Evolutionary conservation across 805 yeast genomes (phyloP).

Genomic region (Metschnikowia cubensis): DNA sequence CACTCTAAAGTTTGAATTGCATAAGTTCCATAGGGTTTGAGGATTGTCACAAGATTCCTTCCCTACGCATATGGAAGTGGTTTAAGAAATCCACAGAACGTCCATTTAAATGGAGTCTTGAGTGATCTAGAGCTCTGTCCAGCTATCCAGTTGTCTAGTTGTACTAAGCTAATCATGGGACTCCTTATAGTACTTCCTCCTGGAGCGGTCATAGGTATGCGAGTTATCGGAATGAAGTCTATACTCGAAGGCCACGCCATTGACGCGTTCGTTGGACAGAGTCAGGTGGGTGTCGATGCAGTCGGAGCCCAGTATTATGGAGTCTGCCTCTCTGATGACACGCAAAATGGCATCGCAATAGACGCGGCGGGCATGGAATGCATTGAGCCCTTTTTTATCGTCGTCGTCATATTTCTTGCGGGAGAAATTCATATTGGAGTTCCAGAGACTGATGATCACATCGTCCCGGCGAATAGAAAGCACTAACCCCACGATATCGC

Average conservation of each 20-base stretch:
- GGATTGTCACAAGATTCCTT: no score
- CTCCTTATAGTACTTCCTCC: constrained; percentile 11
- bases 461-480: constrained; percentile 57
- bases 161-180: not conserved
- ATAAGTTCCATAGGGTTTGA: no score
- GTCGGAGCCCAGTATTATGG: constrained; percentile 36
- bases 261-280: constrained; percentile 39
- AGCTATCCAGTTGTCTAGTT: no score
- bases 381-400: constrained; percentile 30
- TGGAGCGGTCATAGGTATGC: constrained; percentile 14
- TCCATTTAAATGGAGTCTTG: no score
- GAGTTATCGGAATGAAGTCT: constrained; percentile 41
- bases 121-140: no score
- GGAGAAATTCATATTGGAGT: constrained; percentile 41
- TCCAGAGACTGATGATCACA: constrained; percentile 61
- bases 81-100: no score
- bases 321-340: constrained; percentile 46
- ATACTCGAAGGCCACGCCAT: constrained; percentile 45
- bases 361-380: constrained; percentile 43
- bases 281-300: constrained; percentile 28
- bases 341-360: constrained; percentile 45
- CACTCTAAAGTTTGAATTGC: no score
- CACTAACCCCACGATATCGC: constrained; percentile 58
- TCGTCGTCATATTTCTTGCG: constrained; percentile 23
- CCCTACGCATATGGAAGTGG: no score